phyloP scores from a whole-genome alignment of 1,139 yeast genomes.

The Geotrichum restrictum region DNA sequence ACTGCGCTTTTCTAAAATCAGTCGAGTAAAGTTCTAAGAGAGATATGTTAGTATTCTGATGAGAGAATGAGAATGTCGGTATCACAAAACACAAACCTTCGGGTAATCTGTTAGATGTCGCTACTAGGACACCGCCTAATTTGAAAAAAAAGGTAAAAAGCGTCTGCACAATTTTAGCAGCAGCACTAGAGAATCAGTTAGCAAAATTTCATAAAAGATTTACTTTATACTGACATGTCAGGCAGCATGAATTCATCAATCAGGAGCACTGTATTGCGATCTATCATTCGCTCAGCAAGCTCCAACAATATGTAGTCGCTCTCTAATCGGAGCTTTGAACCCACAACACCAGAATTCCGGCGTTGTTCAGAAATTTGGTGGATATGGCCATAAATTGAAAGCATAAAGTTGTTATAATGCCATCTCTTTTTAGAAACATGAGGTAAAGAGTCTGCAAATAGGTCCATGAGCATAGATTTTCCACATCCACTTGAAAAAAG shows the following conservation, averaged over 20 bases:
- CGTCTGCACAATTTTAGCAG: constrained; percentile 63
- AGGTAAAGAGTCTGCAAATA: constrained; percentile 64
- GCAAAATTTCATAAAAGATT: not conserved
- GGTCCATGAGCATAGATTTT: constrained; percentile 68
- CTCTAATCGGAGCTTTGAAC: constrained; percentile 45
- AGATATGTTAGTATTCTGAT: not conserved
- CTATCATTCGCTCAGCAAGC: constrained; percentile 62
- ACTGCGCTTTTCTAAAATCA: constrained; percentile 56
- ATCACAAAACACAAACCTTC: constrained; percentile 37
- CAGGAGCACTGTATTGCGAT: constrained; percentile 55
- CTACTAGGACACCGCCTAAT: constrained; percentile 68
- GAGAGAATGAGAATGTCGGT: not conserved
- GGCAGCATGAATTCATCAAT: constrained; percentile 74
- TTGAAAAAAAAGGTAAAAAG: constrained; percentile 66
- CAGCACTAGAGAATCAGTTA: constrained; percentile 42
- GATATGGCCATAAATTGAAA: constrained; percentile 63
- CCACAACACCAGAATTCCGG: constrained; percentile 34
- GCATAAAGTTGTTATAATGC: constrained; percentile 67
- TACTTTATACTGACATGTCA: constrained; percentile 41
- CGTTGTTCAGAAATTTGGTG: constrained; percentile 51
- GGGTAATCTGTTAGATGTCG: constrained; percentile 68
- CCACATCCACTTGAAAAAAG: constrained; percentile 52
- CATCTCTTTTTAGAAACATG: constrained; percentile 62
- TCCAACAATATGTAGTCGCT: constrained; percentile 60
- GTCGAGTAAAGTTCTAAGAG: constrained; percentile 53